Conservation (phyloP, 768 basidiomycete genomes). For the Cyathus striatus region DNA sequence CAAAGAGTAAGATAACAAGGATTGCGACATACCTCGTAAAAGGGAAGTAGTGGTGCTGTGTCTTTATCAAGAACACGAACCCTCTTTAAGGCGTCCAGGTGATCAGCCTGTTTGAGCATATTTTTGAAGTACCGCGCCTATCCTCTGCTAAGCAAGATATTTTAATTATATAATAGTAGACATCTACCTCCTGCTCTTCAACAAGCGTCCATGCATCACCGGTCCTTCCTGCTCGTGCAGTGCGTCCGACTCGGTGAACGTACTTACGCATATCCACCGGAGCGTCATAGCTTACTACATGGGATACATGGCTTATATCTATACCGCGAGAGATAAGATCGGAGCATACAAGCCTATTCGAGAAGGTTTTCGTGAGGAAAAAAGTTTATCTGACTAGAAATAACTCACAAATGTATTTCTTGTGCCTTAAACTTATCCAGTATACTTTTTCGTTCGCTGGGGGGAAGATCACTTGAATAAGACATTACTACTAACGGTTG, state of each 20-base stretch:
- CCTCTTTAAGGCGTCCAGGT: slow-evolving; percentile 65
- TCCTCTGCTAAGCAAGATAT: slow-evolving; percentile 1
- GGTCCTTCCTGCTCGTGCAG: slow-evolving; percentile 84
- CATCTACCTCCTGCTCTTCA: slow-evolving; percentile 84
- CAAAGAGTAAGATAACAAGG: not conserved
- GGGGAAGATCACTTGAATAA: slow-evolving; percentile 83
- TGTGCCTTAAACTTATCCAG: slow-evolving; percentile 78
- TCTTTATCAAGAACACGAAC: slow-evolving; percentile 61
- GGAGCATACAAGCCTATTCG: slow-evolving; percentile 82
- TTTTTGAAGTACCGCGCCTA: slow-evolving; percentile 86
- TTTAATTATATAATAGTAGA: not conserved
- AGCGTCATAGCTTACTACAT: slow-evolving; percentile 93
- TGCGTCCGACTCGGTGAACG: slow-evolving; percentile 94
- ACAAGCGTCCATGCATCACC: slow-evolving; percentile 95
- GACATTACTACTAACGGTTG: slow-evolving; percentile 46
- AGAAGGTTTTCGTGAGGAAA: not conserved
- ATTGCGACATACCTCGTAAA: slow-evolving; percentile 59
- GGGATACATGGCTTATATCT: slow-evolving; percentile 86
- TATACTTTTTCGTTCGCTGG: slow-evolving; percentile 68
- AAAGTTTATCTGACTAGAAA: not conserved
- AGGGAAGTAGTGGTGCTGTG: slow-evolving; percentile 43
- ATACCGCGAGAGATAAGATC: slow-evolving; percentile 95
- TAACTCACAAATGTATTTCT: slow-evolving; percentile 75
- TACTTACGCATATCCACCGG: slow-evolving; percentile 99
- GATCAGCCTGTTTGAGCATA: slow-evolving; percentile 70